These are phyloP conservation scores for Tremella fuciformis DNA, from an alignment of 768 basidiomycete genomes.

Conservation along the genomic window DNA sequence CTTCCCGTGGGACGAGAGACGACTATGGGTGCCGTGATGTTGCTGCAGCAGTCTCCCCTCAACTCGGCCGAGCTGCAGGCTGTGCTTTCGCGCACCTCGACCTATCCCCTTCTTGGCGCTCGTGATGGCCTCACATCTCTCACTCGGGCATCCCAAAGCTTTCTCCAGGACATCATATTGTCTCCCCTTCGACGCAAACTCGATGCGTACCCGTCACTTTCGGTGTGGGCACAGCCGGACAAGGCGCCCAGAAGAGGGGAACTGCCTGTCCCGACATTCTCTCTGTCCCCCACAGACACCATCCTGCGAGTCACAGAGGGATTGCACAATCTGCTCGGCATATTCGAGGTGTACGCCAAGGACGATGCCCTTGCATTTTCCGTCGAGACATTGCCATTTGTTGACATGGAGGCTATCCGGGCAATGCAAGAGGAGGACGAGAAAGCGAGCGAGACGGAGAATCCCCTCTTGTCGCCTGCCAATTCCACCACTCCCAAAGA, in stretches of 20 bases:
- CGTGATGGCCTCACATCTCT: constrained; percentile 45
- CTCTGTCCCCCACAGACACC: constrained; percentile 81
- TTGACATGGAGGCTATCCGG: constrained; percentile 58
- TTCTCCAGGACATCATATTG: constrained; percentile 77
- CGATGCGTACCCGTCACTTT: constrained; percentile 63
- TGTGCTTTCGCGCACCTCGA: constrained; percentile 23
- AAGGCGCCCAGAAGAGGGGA: constrained; percentile 56
- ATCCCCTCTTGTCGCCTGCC: constrained; percentile 45
- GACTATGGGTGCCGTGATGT: constrained; percentile 60
- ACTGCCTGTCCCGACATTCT: constrained; percentile 81
- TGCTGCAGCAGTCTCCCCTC: constrained; percentile 76
- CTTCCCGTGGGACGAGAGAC: background rate
- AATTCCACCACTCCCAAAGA: constrained; percentile 50
- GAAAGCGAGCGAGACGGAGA: constrained; percentile 45
- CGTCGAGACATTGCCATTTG: constrained; percentile 71
- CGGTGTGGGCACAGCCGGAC: constrained; percentile 65
- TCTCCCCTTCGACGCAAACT: constrained; percentile 76
- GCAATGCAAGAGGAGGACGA: constrained; percentile 11
- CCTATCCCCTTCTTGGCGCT: constrained; percentile 11
- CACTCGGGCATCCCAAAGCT: constrained; percentile 69
- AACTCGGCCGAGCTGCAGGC: constrained; percentile 73
- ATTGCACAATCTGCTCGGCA: constrained; percentile 82
- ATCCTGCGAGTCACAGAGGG: constrained; percentile 89
- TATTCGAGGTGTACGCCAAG: constrained; percentile 91
- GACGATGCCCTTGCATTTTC: constrained; percentile 78